phyloP scores from a whole-genome alignment of 148 eudicot species.

The Bassia scoparia region DNA sequence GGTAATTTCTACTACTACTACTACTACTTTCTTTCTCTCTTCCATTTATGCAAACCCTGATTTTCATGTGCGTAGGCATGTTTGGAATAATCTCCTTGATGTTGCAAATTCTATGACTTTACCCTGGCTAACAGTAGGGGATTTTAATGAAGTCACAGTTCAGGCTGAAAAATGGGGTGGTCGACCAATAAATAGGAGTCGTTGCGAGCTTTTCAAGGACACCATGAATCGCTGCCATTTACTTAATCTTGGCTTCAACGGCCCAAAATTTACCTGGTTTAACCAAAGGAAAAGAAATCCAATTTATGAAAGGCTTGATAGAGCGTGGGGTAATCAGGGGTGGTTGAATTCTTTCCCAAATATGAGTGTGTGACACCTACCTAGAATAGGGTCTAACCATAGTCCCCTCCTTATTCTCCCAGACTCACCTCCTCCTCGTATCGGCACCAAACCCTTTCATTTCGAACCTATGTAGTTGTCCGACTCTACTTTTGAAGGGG shows the following conservation, averaged over 20 bases:
- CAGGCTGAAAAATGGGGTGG: neutral
- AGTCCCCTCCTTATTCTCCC: neutral
- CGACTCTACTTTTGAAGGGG: fast-evolving
- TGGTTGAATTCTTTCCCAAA: neutral
- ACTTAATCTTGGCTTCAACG: neutral
- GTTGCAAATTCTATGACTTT: neutral
- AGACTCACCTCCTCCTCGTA: no score
- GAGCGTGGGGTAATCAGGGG: neutral
- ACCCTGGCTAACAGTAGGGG: neutral
- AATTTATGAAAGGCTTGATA: neutral
- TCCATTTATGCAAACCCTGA: neutral
- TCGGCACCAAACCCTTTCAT: neutral
- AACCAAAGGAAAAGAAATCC: neutral
- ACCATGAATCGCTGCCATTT: neutral
- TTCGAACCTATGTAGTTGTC: neutral
- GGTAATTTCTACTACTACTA: neutral
- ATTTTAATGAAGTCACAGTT: neutral
- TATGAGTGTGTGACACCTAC: neutral
- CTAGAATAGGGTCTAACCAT: neutral
- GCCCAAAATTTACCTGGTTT: neutral
- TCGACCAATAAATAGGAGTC: neutral
- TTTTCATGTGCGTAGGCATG: neutral
- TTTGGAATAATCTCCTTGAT: neutral
- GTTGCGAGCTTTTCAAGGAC: neutral
- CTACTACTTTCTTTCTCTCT: neutral